Base-by-base conservation (phyloP, 345 rosid genomes). In the Lepidium sativum region DNA sequence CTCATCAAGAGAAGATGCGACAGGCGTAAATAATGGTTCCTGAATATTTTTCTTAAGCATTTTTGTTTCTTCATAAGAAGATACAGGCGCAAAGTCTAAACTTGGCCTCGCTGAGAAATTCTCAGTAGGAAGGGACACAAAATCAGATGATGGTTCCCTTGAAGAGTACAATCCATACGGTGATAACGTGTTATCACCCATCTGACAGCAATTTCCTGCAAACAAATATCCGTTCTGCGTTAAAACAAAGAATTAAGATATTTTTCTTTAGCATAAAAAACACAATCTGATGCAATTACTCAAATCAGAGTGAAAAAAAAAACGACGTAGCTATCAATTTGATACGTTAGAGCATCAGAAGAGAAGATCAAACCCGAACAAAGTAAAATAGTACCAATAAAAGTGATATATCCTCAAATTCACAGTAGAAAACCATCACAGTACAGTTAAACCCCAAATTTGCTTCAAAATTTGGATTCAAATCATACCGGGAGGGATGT, bases 181-280 rank as follows among this genome's bases (percentile, higher is more conserved):
- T n/a, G n/a, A n/a, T n/a, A n/a, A n/a, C n/a, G n/a, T n/a, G n/a
- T n/a, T n/a, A n/a, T n/a, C n/a, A n/a, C n/a, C n/a, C n/a, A n/a
- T n/a, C n/a, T n/a, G n/a, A 51, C 84, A 63, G 70, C 54, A 71
- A 39, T 53, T 35, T 53, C 78, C 95, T 82, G 82, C 68, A 78
- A 31, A 43, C 34, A 59, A 9, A 54, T 20, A 43, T 21, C 35
- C 32, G 0, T 53, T 34, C 6, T 2, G 45, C 10, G 10, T 60
- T 43, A 37, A 44, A 54, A 40, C 34, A 13, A 60, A 14, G 12
- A n/a, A 29, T 7, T 1, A 11, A 41, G 14, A 48, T 1, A 41
- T 29, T 9, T 25, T n/a, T 15, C 7, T 9, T 54, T 12, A 27
- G 13, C 10, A 54, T 18, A 6, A 34, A 16, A 18, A 32, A 20